These are phyloP conservation scores for Metarhizium humberi DNA, from an alignment of 2,329 filamentous ascomycete genomes.

Conservation along the genomic window DNA sequence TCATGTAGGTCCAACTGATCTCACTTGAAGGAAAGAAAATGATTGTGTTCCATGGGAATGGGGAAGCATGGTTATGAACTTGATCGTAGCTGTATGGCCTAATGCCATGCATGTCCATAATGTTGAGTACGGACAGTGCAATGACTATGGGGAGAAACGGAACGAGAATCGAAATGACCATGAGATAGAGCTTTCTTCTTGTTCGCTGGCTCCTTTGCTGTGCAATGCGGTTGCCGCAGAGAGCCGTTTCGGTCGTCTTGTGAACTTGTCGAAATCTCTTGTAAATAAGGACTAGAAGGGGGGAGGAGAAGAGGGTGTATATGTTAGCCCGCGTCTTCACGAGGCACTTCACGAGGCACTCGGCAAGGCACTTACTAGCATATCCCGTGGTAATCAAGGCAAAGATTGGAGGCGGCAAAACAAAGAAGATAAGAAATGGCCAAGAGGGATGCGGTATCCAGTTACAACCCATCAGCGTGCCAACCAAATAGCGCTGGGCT, in stretches of 20 bases:
- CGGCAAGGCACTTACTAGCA: slow-evolving; percentile 32
- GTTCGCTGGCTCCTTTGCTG: slow-evolving; percentile 36
- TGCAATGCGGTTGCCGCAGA: slow-evolving; percentile 31
- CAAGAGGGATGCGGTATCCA: slow-evolving; percentile 34
- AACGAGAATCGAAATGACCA: slow-evolving; percentile 41
- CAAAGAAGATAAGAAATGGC: slow-evolving; percentile 39
- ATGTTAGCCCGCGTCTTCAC: not conserved
- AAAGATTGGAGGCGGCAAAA: slow-evolving; percentile 34
- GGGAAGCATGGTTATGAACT: slow-evolving; percentile 28
- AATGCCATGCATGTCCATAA: slow-evolving; percentile 20
- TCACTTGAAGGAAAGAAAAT: slow-evolving; percentile 32
- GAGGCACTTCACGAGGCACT: not conserved
- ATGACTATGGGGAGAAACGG: slow-evolving; percentile 41
- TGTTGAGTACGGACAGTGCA: slow-evolving; percentile 30
- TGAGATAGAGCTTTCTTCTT: slow-evolving; percentile 44
- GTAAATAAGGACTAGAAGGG: slow-evolving; percentile 33
- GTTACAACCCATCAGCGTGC: slow-evolving; percentile 40
- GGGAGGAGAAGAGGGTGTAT: not conserved
- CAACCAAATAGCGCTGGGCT: slow-evolving; percentile 38
- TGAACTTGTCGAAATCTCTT: slow-evolving; percentile 37
- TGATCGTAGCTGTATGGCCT: slow-evolving; percentile 30
- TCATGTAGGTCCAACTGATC: slow-evolving; percentile 29
- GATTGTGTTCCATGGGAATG: slow-evolving; percentile 38
- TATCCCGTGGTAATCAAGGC: slow-evolving; percentile 34
- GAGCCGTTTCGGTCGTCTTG: slow-evolving; percentile 27